These are phyloP conservation scores for Debaryomyces psychrophilus DNA, from an alignment of 1,139 yeast genomes.

Conservation along the genomic window DNA sequence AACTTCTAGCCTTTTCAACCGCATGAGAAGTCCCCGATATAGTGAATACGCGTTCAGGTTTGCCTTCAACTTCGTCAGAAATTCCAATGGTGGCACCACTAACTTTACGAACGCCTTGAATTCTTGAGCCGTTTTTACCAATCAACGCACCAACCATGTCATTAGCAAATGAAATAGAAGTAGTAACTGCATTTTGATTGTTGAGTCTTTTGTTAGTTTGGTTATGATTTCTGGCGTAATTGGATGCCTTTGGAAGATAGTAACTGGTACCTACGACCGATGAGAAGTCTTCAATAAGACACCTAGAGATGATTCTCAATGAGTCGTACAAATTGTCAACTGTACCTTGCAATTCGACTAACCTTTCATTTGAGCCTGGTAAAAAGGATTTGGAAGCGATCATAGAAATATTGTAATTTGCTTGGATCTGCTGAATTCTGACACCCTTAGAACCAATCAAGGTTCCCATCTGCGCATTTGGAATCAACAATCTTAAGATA, in stretches of 20 bases:
- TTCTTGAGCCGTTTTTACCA: constrained; percentile 84
- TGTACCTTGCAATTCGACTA: constrained; percentile 86
- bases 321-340: constrained; percentile 65
- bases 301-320: constrained; percentile 65
- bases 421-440: constrained; percentile 81
- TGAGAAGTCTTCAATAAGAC: constrained; percentile 73
- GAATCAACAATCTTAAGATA: constrained; percentile 70
- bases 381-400: constrained; percentile 86
- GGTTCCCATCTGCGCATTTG: constrained; percentile 89
- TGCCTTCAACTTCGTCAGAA: constrained; percentile 68
- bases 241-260: constrained; percentile 58
- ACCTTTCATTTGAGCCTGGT: constrained; percentile 83
- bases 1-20: constrained; percentile 68
- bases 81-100: constrained; percentile 84
- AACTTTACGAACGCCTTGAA: constrained; percentile 80
- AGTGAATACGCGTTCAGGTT: constrained; percentile 71
- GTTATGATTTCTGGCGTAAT: constrained; percentile 12
- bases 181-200: constrained; percentile 20
- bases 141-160: constrained; percentile 90
- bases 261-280: constrained; percentile 66
- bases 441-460: constrained; percentile 85
- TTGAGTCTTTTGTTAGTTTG: constrained; percentile 11
- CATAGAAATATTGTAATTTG: constrained; percentile 70
- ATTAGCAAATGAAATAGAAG: constrained; percentile 64
- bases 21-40: constrained; percentile 67